Percentiles rank a stretch among this genome's conserved stretches.
These are phyloP conservation scores for Nicotiana undulata DNA, from an alignment of 257 asterid species.

Conservation along the genomic window DNA sequence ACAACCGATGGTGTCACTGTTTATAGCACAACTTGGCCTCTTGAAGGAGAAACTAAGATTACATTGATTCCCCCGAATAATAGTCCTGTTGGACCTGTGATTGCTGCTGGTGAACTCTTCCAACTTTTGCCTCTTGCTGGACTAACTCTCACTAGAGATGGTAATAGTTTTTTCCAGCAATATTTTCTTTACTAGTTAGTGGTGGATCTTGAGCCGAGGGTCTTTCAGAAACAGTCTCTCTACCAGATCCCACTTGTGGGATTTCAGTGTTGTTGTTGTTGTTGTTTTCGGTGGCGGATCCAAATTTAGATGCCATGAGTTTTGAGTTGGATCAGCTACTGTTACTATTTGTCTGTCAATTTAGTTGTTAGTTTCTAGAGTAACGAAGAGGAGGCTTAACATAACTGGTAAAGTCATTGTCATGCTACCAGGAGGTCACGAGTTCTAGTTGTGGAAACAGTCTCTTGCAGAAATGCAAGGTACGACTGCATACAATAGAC, in stretches of 20 bases:
- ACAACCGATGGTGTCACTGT: slow-evolving; percentile 54
- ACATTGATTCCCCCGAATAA: slow-evolving; percentile 34
- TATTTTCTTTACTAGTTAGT: background rate
- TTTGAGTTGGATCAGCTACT: background rate
- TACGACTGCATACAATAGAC: no score
- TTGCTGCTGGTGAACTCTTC: slow-evolving; percentile 78
- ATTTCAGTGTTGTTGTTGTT: no score
- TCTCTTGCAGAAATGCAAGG: no score
- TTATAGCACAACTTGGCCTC: slow-evolving; percentile 57
- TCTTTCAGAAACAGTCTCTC: no score
- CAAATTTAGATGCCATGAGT: no score
- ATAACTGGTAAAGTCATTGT: no score
- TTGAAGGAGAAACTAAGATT: slow-evolving; percentile 43
- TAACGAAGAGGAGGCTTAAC: background rate
- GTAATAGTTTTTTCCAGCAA: slow-evolving; percentile 20
- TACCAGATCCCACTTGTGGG: no score
- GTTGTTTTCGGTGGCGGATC: background rate
- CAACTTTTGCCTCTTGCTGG: slow-evolving; percentile 48
- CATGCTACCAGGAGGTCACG: no score
- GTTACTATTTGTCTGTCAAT: background rate
- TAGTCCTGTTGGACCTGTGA: slow-evolving; percentile 68
- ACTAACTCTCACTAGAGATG: slow-evolving; percentile 65
- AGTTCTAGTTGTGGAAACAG: no score
- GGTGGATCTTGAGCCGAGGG: no score
- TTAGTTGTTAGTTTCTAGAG: background rate